Percentiles rank a stretch among this genome's conserved stretches.
Evolutionary conservation across 495 filamentous ascomycete species (phyloP).

Genomic region (Xylaria longipes): DNA sequence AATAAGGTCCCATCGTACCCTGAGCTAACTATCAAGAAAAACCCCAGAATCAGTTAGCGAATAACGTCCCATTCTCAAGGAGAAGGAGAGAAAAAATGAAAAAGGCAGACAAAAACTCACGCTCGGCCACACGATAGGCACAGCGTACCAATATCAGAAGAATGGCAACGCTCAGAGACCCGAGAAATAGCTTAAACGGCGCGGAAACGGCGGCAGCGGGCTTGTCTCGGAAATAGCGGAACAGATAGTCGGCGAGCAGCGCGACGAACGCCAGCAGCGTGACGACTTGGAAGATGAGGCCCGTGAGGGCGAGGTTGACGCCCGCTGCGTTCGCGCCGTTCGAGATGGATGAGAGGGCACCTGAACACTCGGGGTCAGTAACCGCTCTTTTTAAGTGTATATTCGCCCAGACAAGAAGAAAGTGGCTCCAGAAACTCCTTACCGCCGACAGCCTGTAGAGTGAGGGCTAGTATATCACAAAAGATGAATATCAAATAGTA

Average conservation of each 20-base stretch:
- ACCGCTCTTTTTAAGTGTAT: no score
- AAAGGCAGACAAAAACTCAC: constrained; percentile 8
- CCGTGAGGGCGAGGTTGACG: constrained; percentile 57
- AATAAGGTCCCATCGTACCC: constrained; percentile 52
- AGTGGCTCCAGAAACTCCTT: neutral
- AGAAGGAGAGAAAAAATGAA: no score
- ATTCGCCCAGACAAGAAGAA: neutral
- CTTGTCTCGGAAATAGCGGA: constrained; percentile 36
- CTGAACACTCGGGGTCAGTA: constrained; percentile 32
- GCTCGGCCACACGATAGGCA: constrained; percentile 57
- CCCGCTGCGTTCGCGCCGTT: constrained; percentile 36
- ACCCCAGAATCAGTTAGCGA: constrained; percentile 40
- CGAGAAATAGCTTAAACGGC: constrained; percentile 51
- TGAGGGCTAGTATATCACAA: constrained; percentile 57
- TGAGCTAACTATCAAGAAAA: constrained; percentile 35
- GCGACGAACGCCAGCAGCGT: constrained; percentile 51
- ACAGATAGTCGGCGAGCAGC: constrained; percentile 52
- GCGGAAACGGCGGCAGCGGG: constrained; percentile 22
- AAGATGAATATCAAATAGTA: constrained; percentile 62
- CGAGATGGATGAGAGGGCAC: constrained; percentile 46
- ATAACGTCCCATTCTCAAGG: neutral
- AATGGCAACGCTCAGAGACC: constrained; percentile 51
- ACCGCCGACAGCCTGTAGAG: constrained; percentile 58
- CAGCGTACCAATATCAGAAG: constrained; percentile 55
- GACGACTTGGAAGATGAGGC: constrained; percentile 54